These are phyloP conservation scores for Globisporangium camurandrum DNA, from an alignment of 352 stramenopile species.

Conservation along the genomic window DNA sequence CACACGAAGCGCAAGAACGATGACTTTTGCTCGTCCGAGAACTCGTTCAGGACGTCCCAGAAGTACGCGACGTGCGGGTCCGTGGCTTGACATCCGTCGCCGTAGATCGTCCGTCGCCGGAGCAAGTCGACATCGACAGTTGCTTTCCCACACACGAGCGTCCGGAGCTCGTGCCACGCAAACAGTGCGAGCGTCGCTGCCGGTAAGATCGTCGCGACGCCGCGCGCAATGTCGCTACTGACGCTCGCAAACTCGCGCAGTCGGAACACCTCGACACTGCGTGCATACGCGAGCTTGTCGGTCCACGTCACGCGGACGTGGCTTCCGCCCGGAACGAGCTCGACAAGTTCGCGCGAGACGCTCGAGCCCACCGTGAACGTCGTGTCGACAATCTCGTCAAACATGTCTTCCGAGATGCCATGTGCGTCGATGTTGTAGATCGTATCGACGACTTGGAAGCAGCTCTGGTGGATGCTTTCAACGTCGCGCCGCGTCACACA, in stretches of 20 bases:
- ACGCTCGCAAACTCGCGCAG: constrained; percentile 75
- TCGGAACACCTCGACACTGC: constrained; percentile 69
- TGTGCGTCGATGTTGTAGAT: constrained; percentile 77
- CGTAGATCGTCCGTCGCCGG: constrained; percentile 84
- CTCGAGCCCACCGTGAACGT: constrained; percentile 87
- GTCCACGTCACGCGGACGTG: constrained; percentile 85
- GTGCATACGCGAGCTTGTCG: constrained; percentile 82
- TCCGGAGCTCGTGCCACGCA: constrained; percentile 84
- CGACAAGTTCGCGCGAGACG: constrained; percentile 59
- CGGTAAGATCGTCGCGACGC: constrained; percentile 84
- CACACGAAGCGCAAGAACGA: constrained; percentile 87
- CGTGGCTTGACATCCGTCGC: constrained; percentile 76
- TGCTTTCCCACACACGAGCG: constrained; percentile 85
- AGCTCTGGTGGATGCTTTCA: constrained; percentile 73
- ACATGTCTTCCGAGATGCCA: constrained; percentile 78
- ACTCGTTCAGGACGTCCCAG: constrained; percentile 84
- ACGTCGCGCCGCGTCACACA: constrained; percentile 72
- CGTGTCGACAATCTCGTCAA: constrained; percentile 88
- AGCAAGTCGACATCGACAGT: constrained; percentile 86
- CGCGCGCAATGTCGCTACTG: constrained; percentile 63
- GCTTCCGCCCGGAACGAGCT: constrained; percentile 75
- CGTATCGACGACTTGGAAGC: constrained; percentile 86
- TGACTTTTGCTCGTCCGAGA: constrained; percentile 87
- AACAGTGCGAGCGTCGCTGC: constrained; percentile 72
- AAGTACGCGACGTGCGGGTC: constrained; percentile 88